phyloP scores from a whole-genome alignment of 768 basidiomycete species.

The Xerocomus brunneocitrinus region DNA sequence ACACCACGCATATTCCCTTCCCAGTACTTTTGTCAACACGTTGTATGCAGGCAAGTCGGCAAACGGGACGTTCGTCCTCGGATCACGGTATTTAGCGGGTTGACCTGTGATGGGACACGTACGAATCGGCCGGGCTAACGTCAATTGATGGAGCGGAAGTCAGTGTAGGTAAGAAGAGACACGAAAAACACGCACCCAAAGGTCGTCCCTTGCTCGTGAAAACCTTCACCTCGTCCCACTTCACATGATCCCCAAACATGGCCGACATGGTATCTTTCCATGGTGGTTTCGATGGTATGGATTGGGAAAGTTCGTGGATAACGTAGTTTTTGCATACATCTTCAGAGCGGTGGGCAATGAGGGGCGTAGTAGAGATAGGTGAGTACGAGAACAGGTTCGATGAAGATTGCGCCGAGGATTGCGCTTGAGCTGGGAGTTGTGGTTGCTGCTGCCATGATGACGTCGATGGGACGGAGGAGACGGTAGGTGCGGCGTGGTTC shows the following conservation, averaged over 20 bases:
- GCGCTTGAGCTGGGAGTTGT: background rate
- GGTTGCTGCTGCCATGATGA: background rate
- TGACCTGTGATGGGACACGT: constrained; percentile 77
- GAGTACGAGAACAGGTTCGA: constrained; percentile 10
- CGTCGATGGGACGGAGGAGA: background rate
- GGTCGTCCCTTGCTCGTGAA: constrained; percentile 65
- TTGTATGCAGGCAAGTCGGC: constrained; percentile 65
- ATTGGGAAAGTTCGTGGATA: constrained; percentile 56
- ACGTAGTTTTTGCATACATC: constrained; percentile 66
- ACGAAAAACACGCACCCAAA: constrained; percentile 39
- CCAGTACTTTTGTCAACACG: constrained; percentile 54
- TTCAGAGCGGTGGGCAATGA: constrained; percentile 37
- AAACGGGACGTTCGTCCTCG: constrained; percentile 74
- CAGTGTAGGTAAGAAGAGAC: no score
- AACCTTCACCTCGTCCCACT: constrained; percentile 71
- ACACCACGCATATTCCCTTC: constrained; percentile 69
- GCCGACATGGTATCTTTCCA: constrained; percentile 77
- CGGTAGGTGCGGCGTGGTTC: background rate
- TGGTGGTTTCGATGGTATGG: constrained; percentile 42
- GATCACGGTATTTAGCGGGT: constrained; percentile 75
- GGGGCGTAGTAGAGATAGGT: constrained; percentile 7
- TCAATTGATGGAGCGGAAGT: no score
- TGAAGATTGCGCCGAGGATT: background rate
- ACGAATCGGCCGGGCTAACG: constrained; percentile 57
- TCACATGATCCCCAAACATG: constrained; percentile 80